Percentiles rank a stretch among this genome's conserved stretches.
These are phyloP conservation scores for Colletotrichum sublineola DNA, from an alignment of 2,329 filamentous ascomycete genomes.

Conservation along the genomic window DNA sequence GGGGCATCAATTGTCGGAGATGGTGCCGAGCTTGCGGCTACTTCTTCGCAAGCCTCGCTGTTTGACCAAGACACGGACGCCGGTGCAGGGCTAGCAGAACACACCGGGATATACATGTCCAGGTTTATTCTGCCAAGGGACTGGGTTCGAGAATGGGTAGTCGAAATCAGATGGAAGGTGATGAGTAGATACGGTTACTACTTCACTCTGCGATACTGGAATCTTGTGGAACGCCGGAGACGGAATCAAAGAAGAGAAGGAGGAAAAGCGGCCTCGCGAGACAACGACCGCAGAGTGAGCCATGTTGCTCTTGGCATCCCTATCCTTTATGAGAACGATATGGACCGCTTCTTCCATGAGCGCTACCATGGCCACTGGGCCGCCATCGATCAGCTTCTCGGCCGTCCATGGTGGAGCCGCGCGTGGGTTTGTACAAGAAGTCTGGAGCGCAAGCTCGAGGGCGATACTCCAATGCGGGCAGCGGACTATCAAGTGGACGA, in stretches of 20 bases:
- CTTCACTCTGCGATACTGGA: neutral
- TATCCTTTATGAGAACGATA: neutral
- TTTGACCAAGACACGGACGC: neutral
- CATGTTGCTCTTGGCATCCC: neutral
- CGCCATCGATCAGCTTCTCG: slow-evolving; percentile 3
- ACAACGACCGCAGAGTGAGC: neutral
- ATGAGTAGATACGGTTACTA: neutral
- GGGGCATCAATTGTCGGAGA: neutral
- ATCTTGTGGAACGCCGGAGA: neutral
- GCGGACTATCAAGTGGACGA: neutral
- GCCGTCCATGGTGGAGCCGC: slow-evolving; percentile 14
- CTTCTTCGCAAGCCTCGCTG: neutral
- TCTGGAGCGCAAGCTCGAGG: slow-evolving; percentile 11
- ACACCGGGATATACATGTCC: neutral
- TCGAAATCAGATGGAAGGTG: neutral
- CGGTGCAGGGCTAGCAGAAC: neutral
- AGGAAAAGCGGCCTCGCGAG: neutral
- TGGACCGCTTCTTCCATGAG: neutral
- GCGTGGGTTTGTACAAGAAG: slow-evolving; percentile 15
- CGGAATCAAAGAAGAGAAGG: neutral
- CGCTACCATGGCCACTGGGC: slow-evolving; percentile 2
- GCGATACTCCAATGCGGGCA: slow-evolving; percentile 11
- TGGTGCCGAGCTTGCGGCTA: too few relatives aligned
- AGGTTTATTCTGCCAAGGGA: neutral
- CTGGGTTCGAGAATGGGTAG: neutral